Conservation (phyloP, 2,329 filamentous ascomycete species). For the Scytalidium lignicola region DNA sequence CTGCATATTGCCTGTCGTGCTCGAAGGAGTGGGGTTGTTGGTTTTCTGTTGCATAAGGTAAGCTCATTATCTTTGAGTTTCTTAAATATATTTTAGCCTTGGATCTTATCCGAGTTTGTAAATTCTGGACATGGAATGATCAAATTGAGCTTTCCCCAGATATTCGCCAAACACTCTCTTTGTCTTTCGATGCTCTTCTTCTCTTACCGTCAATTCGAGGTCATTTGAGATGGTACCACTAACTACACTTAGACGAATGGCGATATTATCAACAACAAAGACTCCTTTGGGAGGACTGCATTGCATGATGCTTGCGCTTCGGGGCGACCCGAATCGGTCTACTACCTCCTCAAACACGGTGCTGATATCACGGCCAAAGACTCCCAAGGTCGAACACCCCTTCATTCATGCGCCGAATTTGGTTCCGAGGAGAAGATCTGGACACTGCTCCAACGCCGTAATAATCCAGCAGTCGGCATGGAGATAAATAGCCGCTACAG, state of each 20-base stretch:
- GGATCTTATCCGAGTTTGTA: background rate
- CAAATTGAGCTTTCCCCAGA: background rate
- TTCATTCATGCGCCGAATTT: constrained; percentile 8
- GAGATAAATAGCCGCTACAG: background rate
- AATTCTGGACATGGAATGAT: background rate
- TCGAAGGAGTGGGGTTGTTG: constrained; percentile 30
- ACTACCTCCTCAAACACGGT: constrained; percentile 8
- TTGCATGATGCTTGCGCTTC: constrained; percentile 11
- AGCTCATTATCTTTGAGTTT: background rate
- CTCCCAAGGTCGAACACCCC: constrained; percentile 2
- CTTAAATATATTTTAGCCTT: background rate
- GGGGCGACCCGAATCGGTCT: constrained; percentile 8
- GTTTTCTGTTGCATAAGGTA: constrained; percentile 11
- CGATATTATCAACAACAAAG: constrained; percentile 1
- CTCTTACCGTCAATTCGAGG: background rate
- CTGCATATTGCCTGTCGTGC: constrained; percentile 34
- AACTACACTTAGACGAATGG: background rate
- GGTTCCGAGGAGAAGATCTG: background rate
- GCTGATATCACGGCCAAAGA: constrained; percentile 9
- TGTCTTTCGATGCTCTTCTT: background rate
- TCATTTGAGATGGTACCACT: background rate
- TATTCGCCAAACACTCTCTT: background rate
- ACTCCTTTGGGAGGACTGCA: constrained; percentile 5
- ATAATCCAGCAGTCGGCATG: background rate
- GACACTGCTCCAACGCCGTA: background rate